Evolutionary conservation across 163 green algal species (phyloP), one percentile per base, ranked within the genome.

Genomic region (Scenedesmus sp.): DNA sequence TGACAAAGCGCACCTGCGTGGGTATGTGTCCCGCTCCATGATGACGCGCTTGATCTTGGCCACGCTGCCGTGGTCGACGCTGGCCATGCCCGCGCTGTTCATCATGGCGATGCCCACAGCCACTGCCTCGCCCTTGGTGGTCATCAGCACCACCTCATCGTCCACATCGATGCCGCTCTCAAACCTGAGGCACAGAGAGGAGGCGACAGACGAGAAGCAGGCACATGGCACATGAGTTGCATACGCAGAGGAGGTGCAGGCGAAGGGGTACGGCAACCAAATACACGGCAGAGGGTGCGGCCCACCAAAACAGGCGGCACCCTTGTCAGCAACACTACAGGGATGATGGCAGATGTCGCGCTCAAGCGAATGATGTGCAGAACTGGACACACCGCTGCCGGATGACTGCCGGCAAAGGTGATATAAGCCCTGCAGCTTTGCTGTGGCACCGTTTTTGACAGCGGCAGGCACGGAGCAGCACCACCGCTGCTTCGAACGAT

Each of bases 1-100:
- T n/a, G n/a, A n/a, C n/a, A n/a, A n/a, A n/a, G 30, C 95, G 86
- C 92, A 98, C 91, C 96, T 93, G 37, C 98, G 94, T 20, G 98
- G 98, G 95, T 99, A 99, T n/a, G 98, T 99, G 94, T 99, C 98
- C 18, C 98, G 93, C 94, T 99, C 98, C 98, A 99, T 99, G 83
- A 99, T 98, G 9, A 99, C 98, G 26, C 98, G 95, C 96, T 99
- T 99, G 76, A 99, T 97, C 94, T 99, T 99, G 53, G 98, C 98
- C n/a, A 99, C 98, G 82, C 96, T 97, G 46, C 98, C 98, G 87
- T 99, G 98, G 92, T 99, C 98, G 49, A 98, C 98, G 24, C 97
- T 99, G 0, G 98, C 98, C 97, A 99, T 99, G 22, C 97, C 96
- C n/a, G 96, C 97, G 7, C 97, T 99, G 35, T 96, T 99, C 98